phyloP scores from a whole-genome alignment of 805 yeast species.

The Suhomyces prunicola region DNA sequence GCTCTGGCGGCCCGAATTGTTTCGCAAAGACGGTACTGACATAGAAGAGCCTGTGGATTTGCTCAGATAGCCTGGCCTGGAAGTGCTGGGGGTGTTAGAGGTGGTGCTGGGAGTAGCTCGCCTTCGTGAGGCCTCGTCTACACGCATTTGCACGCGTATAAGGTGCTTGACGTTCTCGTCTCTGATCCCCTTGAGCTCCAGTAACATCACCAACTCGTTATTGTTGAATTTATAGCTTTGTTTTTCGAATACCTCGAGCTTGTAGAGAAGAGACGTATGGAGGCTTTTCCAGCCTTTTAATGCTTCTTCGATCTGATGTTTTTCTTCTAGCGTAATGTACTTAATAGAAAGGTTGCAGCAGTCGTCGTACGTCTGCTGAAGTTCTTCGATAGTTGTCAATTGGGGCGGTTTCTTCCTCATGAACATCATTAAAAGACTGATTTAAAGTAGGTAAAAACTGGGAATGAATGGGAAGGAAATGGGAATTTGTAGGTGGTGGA shows the following conservation, averaged over 20 bases:
- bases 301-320: slow-evolving; percentile 50
- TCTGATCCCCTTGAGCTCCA: slow-evolving; percentile 34
- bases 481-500: no score
- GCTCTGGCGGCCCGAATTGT: slow-evolving; percentile 1
- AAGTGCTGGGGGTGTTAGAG: neutral
- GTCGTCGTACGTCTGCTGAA: slow-evolving; percentile 59
- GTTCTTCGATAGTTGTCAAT: slow-evolving; percentile 47
- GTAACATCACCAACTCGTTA: slow-evolving; percentile 25
- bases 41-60: slow-evolving; percentile 5
- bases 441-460: neutral
- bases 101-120: slow-evolving; percentile 2
- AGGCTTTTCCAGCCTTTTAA: slow-evolving; percentile 71
- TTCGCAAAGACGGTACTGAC: slow-evolving; percentile 17
- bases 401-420: slow-evolving; percentile 55
- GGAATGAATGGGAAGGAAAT: no score
- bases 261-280: slow-evolving; percentile 58
- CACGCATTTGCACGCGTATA: slow-evolving; percentile 36
- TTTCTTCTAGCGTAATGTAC: slow-evolving; percentile 58
- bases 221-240: slow-evolving; percentile 22
- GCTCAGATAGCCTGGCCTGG: neutral
- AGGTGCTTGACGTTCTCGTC: slow-evolving; percentile 44
- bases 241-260: slow-evolving; percentile 53
- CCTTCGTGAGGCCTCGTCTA: slow-evolving; percentile 35
- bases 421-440: slow-evolving; percentile 30
- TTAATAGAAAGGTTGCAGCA: slow-evolving; percentile 57